Conservation (phyloP, 768 basidiomycete species). For the Panus rudis region DNA sequence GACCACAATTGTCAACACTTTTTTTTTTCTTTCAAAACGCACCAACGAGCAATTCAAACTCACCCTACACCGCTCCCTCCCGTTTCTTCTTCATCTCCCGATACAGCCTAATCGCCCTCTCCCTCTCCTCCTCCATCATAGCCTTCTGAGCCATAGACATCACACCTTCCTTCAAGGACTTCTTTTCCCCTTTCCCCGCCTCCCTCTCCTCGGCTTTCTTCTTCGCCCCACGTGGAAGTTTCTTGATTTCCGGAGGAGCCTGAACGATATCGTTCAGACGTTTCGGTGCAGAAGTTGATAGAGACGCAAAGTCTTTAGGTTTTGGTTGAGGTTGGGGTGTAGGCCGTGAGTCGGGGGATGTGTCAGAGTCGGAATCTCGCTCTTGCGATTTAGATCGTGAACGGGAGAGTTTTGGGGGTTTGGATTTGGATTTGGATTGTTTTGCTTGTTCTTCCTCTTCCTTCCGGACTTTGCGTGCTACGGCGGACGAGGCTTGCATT, state of each 20-base stretch:
- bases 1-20: too few species aligned
- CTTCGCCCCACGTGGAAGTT: slow-evolving; percentile 42
- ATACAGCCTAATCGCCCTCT: slow-evolving; percentile 60
- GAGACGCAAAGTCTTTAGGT: slow-evolving; percentile 42
- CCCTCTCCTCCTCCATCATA: slow-evolving; percentile 72
- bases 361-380: neutral
- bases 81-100: slow-evolving; percentile 64
- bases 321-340: slow-evolving; percentile 1
- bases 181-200: slow-evolving; percentile 3
- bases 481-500: slow-evolving; percentile 48
- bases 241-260: slow-evolving; percentile 59
- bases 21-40: too few species aligned
- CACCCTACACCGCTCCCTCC: too few species aligned
- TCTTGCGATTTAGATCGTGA: too few species aligned
- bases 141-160: slow-evolving; percentile 69
- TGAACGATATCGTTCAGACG: slow-evolving; percentile 66
- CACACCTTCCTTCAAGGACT: slow-evolving; percentile 34
- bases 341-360: slow-evolving; percentile 3
- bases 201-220: slow-evolving; percentile 15
- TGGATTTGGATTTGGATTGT: neutral
- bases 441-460: slow-evolving; percentile 22
- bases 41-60: too few species aligned
- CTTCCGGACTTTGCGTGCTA: slow-evolving; percentile 37
- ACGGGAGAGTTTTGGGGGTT: too few species aligned
- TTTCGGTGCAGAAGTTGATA: slow-evolving; percentile 49